Conservation (phyloP, 768 basidiomycete genomes). For the Leccinum boreale region DNA sequence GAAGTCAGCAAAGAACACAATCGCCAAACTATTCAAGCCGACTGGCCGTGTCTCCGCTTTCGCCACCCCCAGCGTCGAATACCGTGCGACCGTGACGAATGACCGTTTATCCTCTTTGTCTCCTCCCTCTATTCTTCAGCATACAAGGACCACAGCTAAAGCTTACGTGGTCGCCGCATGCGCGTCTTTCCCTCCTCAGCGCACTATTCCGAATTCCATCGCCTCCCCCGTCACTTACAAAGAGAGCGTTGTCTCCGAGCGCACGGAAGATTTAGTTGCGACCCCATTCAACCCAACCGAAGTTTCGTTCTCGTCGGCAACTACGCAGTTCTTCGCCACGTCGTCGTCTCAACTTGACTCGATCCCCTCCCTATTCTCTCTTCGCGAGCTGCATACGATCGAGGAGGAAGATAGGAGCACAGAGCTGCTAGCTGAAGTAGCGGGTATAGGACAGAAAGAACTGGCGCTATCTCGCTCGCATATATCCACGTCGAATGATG, state of each 20-base stretch:
- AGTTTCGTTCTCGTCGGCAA: background rate
- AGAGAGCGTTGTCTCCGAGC: background rate
- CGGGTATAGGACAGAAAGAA: background rate
- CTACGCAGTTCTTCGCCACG: background rate
- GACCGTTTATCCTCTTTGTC: background rate
- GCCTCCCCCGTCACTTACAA: background rate
- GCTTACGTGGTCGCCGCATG: background rate
- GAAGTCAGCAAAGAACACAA: constrained; percentile 9
- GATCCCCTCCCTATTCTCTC: background rate
- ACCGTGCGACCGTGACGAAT: background rate
- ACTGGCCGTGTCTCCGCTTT: background rate
- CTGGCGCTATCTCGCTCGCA: background rate
- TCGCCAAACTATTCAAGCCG: constrained; percentile 17
- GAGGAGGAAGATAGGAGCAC: constrained; percentile 2
- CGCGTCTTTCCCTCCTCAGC: background rate
- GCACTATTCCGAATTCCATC: background rate
- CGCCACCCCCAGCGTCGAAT: background rate
- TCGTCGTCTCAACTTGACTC: background rate
- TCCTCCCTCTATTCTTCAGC: background rate
- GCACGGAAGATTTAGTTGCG: background rate
- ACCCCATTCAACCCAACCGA: background rate
- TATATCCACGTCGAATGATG: background rate
- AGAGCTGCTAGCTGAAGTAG: background rate
- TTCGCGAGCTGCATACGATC: constrained; percentile 1
- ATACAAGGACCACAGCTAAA: background rate